Evolutionary conservation across 331 rosid species (phyloP).

Genomic region (Ulmus americana): DNA sequence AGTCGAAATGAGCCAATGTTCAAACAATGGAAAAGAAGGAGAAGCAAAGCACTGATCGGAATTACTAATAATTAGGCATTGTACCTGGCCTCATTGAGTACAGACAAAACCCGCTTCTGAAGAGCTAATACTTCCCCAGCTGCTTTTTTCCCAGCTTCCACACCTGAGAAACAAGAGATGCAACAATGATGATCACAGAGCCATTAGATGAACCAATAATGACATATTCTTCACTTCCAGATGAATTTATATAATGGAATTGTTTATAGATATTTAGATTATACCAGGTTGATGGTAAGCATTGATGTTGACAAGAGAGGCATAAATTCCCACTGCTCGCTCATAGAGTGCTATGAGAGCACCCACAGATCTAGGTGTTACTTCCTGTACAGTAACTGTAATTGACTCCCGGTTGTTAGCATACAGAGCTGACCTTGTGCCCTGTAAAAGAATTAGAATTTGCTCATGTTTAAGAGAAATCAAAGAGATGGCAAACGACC

Average conservation of each 20-base stretch:
- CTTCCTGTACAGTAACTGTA: constrained; percentile 88
- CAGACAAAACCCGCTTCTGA: constrained; percentile 81
- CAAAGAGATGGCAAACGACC: neutral
- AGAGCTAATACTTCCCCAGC: constrained; percentile 91
- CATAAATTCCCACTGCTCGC: constrained; percentile 94
- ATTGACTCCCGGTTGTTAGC: constrained; percentile 71
- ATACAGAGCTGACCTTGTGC: constrained; percentile 93
- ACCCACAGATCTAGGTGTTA: constrained; percentile 81
- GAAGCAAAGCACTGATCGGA: neutral
- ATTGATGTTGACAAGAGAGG: constrained; percentile 75
- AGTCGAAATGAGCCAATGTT: neutral
- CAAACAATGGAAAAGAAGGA: neutral
- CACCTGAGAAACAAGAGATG: constrained; percentile 44
- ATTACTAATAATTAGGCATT: constrained; percentile 6
- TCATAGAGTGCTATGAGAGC: constrained; percentile 93
- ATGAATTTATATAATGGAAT: neutral
- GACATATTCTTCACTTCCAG: neutral
- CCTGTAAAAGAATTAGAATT: constrained; percentile 40
- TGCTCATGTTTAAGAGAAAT: neutral
- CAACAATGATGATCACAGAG: neutral
- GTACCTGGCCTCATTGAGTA: constrained; percentile 84
- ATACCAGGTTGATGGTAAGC: constrained; percentile 98
- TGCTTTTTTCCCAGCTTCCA: constrained; percentile 92
- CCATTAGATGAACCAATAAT: neutral
- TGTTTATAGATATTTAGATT: constrained; percentile 17